phyloP scores from a whole-genome alignment of 352 stramenopile species.

The Globisporangium heterothallicum region DNA sequence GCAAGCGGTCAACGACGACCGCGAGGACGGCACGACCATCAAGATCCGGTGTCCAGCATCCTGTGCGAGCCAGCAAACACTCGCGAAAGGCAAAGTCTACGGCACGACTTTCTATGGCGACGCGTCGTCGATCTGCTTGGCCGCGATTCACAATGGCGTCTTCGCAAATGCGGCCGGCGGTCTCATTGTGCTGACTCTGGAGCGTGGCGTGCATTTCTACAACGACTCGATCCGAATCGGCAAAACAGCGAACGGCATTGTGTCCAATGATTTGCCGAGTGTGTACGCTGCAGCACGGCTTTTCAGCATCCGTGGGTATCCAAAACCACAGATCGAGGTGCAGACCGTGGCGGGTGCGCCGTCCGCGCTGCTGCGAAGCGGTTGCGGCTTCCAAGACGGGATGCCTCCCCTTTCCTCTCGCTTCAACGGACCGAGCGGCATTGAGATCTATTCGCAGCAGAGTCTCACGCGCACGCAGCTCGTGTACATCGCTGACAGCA shows the following conservation, averaged over 20 bases:
- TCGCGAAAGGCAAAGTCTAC: conserved; percentile 27
- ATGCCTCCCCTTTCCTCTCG: conserved; percentile 78
- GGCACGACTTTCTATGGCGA: conserved; percentile 85
- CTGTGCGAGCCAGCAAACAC: conserved; percentile 29
- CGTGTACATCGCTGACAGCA: conserved; percentile 89
- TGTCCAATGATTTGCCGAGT: conserved; percentile 36
- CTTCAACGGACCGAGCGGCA: conserved; percentile 61
- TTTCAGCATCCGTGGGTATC: conserved; percentile 51
- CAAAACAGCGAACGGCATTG: conserved; percentile 52
- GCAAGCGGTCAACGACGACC: conserved; percentile 70
- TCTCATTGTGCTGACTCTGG: conserved; percentile 71
- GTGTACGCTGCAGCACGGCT: conserved; percentile 35
- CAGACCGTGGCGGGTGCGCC: conserved; percentile 89
- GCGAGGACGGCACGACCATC: conserved; percentile 84
- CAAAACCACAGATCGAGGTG: conserved; percentile 58
- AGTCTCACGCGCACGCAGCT: conserved; percentile 50
- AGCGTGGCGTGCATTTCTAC: conserved; percentile 37
- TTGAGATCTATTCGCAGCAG: conserved; percentile 56
- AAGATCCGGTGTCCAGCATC: conserved; percentile 69
- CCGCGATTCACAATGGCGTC: conserved; percentile 87
- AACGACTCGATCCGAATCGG: conserved; percentile 19
- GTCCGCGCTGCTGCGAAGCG: conserved; percentile 69
- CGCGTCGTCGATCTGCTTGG: conserved; percentile 84
- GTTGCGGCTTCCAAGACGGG: conserved; percentile 84
- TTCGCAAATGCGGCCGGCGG: conserved; percentile 38